Percentiles rank a stretch among this genome's conserved stretches.
These are phyloP conservation scores for Jaminaea rosea DNA, from an alignment of 1,284 basidiomycete species.

Conservation along the genomic window DNA sequence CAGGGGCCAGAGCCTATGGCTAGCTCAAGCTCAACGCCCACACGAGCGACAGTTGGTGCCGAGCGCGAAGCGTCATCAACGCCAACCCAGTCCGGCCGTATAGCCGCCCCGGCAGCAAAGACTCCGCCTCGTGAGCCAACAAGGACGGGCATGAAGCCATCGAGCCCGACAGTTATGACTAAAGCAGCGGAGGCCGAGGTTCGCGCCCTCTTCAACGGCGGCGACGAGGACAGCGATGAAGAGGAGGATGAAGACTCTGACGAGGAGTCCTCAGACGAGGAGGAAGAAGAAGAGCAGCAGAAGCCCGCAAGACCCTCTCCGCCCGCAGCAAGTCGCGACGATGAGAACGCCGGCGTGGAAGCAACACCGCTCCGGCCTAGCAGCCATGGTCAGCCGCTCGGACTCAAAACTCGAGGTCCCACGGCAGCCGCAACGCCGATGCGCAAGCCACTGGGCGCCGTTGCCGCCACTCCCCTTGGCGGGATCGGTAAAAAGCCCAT, in stretches of 20 bases:
- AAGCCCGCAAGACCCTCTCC: neutral
- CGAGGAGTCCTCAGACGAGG: constrained; percentile 17
- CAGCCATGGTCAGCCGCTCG: too few relatives aligned
- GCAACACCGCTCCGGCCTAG: constrained; percentile 6
- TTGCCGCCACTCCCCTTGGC: neutral
- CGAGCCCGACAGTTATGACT: too few relatives aligned
- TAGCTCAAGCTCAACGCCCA: neutral
- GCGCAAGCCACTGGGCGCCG: constrained; percentile 14
- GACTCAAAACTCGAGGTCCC: constrained; percentile 5
- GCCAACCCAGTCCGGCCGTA: neutral
- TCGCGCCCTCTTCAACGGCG: constrained; percentile 41
- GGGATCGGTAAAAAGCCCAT: neutral
- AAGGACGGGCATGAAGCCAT: too few relatives aligned
- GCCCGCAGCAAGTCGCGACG: neutral
- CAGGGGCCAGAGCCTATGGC: constrained; percentile 1
- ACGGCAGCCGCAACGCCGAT: constrained; percentile 19
- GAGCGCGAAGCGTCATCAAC: neutral
- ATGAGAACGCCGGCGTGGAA: constrained; percentile 24
- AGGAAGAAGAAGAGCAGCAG: constrained; percentile 12
- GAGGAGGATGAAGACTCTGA: constrained; percentile 16
- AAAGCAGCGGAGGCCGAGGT: constrained; percentile 38
- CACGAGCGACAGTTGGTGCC: neutral
- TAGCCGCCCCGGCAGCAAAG: neutral
- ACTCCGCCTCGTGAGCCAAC: constrained; percentile 11
- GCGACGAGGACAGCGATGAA: constrained; percentile 15